Evolutionary conservation across 331 rosid species (phyloP), one percentile per base, ranked within the genome.

Genomic region (Saraca asoca): DNA sequence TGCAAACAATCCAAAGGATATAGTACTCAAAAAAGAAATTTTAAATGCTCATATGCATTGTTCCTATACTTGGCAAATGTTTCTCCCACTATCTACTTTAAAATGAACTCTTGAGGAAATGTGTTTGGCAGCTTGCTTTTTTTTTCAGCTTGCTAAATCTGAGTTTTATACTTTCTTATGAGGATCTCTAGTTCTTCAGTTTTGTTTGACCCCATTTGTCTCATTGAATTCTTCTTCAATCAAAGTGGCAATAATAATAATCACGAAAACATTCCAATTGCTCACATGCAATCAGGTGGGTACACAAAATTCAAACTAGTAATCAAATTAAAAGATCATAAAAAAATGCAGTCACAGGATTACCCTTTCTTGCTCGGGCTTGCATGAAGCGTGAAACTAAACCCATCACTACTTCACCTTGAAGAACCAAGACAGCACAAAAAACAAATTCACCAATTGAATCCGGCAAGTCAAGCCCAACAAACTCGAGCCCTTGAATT

Each of bases 381-480:
- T 77, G 85, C 88, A 88, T 77, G 84, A 88, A 94, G 67, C 95
- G 89, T 7, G 88, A 90, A 79, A 94, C 75, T 62, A 81, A 70
- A 61, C 88, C 77, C 71, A 85, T 55, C 64, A 88, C 62, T 13
- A 82, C 79, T 76, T 94, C 81, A 18, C 83, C 95, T 75, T 94
- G 99, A 73, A 94, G 91, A 79, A 78, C 89, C 76, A 94, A 76
- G 53, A 85, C 71, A 43, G 82, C 84, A 73, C 85, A 85, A 51
- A 88, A 87, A 66, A 83, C 78, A 62, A 90, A 66, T 82, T 94
- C 99, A 52, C 96, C 85, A 77, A 94, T 74, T 58, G 97, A 88
- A 79, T 94, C 99, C 19, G 99, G 97, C 69, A 94, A 84, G 83
- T 94, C 99, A 65, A 94, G 95, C 58, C 97, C 95, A 64, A 69